phyloP scores from a whole-genome alignment of 257 asterid genomes.

The Capsicum baccatum region DNA sequence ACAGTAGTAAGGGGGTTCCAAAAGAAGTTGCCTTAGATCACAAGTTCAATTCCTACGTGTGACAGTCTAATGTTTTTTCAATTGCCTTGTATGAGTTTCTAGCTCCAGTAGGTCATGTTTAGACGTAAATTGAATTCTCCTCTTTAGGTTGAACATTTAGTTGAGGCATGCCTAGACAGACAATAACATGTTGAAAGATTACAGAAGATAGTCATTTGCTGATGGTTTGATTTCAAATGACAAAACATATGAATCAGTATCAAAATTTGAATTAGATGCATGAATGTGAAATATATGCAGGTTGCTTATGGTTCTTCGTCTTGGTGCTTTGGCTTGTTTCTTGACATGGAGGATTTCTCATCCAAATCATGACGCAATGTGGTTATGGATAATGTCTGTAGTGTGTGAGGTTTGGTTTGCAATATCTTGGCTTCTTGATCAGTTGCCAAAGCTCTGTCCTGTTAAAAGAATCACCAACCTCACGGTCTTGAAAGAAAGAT shows the following conservation, averaged over 20 bases:
- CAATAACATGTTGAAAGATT: background rate
- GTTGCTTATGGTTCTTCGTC: conserved; percentile 75
- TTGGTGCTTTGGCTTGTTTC: conserved; percentile 74
- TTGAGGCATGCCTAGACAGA: background rate
- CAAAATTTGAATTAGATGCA: background rate
- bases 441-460: conserved; percentile 86
- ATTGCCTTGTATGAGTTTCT: background rate
- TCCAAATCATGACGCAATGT: conserved; percentile 85
- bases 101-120: background rate
- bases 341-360: conserved; percentile 82
- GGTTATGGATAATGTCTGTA: conserved; percentile 94
- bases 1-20: background rate
- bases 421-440: conserved; percentile 89
- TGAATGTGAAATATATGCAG: conserved; percentile 42
- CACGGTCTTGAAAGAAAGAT: conserved; percentile 69
- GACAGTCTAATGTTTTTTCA: background rate
- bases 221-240: background rate
- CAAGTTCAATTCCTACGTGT: background rate
- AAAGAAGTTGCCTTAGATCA: background rate
- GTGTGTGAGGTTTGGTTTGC: conserved; percentile 95
- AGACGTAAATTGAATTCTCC: background rate
- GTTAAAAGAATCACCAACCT: conserved; percentile 82
- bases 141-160: background rate
- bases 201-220: background rate
- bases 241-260: background rate